Percentiles rank a stretch among this genome's conserved stretches.
Conservation (phyloP, 2,329 filamentous ascomycete species). For the Colletotrichum godetiae region DNA sequence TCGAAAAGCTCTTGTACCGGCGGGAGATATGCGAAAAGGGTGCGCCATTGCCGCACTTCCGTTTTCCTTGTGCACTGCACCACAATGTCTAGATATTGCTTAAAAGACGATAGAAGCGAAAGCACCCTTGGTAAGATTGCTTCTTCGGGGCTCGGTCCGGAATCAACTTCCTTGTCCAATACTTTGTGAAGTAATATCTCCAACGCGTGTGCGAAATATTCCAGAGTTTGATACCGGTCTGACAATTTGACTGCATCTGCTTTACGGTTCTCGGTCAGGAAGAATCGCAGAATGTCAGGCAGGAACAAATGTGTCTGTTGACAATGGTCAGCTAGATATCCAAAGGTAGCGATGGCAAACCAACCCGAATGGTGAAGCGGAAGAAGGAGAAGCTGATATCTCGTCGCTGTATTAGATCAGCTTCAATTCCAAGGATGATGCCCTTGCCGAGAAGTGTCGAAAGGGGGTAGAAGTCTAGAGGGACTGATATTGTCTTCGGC, state of each 20-base stretch:
- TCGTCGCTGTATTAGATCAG: slow-evolving; percentile 91
- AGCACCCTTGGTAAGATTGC: slow-evolving; percentile 73
- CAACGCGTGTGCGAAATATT: slow-evolving; percentile 92
- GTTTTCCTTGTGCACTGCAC: slow-evolving; percentile 98
- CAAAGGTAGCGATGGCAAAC: slow-evolving; percentile 88
- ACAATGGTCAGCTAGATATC: slow-evolving; percentile 66
- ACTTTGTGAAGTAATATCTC: slow-evolving; percentile 94
- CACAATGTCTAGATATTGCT: slow-evolving; percentile 92
- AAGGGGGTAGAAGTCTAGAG: slow-evolving; percentile 95
- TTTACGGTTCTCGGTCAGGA: slow-evolving; percentile 81
- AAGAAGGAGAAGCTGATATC: slow-evolving; percentile 93
- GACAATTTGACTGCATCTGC: slow-evolving; percentile 84
- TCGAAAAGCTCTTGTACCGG: slow-evolving; percentile 94
- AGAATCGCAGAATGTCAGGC: slow-evolving; percentile 84
- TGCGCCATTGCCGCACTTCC: slow-evolving; percentile 93
- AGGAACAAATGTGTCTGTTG: slow-evolving; percentile 89
- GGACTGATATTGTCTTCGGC: slow-evolving; percentile 79
- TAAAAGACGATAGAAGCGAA: slow-evolving; percentile 77
- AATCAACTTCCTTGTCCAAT: slow-evolving; percentile 92
- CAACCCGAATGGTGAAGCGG: slow-evolving; percentile 86
- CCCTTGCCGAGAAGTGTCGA: slow-evolving; percentile 90
- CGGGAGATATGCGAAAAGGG: slow-evolving; percentile 90
- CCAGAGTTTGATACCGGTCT: slow-evolving; percentile 85
- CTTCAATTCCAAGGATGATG: slow-evolving; percentile 89
- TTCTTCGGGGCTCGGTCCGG: slow-evolving; percentile 70